Percentiles rank a stretch among this genome's conserved stretches.
phyloP scores from a whole-genome alignment of 495 filamentous ascomycete species.

The Neurospora pannonica region DNA sequence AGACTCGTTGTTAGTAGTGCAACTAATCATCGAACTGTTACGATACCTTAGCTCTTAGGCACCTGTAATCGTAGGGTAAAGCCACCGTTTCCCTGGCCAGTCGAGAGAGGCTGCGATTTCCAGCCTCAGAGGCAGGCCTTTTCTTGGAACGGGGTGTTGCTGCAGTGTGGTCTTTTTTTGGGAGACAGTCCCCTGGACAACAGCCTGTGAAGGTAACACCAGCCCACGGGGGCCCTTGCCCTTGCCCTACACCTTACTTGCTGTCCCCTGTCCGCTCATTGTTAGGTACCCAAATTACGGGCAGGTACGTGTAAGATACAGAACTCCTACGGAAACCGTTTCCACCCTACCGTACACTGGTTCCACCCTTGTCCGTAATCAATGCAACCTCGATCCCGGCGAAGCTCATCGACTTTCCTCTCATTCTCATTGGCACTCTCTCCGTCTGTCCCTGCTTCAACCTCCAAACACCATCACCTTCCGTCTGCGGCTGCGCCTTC shows the following conservation, averaged over 20 bases:
- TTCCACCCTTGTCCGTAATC: background rate
- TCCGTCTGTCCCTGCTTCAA: background rate
- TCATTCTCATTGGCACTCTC: background rate
- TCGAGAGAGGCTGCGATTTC: background rate
- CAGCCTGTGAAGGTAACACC: background rate
- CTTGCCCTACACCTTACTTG: background rate
- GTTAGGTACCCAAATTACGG: background rate
- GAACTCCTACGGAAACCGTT: background rate
- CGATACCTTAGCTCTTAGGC: background rate
- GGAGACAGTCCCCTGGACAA: background rate
- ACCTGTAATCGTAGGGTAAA: background rate
- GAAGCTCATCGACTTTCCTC: background rate
- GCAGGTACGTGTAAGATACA: background rate
- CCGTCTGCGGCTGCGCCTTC: background rate
- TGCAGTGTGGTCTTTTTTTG: background rate
- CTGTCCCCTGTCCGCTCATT: background rate
- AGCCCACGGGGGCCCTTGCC: background rate
- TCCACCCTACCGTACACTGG: background rate
- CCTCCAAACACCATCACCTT: background rate
- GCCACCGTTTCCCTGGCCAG: background rate
- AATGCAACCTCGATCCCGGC: background rate
- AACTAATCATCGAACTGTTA: background rate
- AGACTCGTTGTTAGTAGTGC: background rate
- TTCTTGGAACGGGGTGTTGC: background rate
- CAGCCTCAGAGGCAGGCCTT: background rate